Conservation (phyloP, 1,284 basidiomycete species). For the Microbotryum lychnidis-dioicae region DNA sequence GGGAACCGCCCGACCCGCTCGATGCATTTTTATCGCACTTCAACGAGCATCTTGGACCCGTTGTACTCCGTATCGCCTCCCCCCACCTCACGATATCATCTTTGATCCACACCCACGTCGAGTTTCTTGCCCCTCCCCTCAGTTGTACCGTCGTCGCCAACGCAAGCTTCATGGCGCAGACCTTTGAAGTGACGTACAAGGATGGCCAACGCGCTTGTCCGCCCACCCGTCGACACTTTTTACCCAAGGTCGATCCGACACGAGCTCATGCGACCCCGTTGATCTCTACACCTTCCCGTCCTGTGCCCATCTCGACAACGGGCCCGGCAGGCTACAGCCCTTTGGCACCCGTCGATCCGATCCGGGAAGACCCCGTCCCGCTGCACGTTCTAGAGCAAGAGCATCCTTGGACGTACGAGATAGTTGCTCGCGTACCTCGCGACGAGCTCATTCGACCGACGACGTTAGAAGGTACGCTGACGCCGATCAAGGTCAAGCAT, state of each 20-base stretch:
- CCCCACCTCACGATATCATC: conserved; percentile 27
- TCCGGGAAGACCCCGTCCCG: conserved; percentile 14
- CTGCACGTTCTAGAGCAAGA: conserved; percentile 11
- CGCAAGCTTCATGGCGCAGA: conserved; percentile 14
- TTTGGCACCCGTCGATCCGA: conserved; percentile 7
- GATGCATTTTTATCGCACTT: background rate
- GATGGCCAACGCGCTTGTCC: conserved; percentile 3
- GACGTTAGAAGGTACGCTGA: conserved; percentile 20
- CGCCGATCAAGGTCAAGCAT: conserved; percentile 22
- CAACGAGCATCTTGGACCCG: conserved; percentile 12
- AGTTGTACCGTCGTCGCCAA: conserved; percentile 18
- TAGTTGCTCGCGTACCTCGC: conserved; percentile 18
- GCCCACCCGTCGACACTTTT: conserved; percentile 5
- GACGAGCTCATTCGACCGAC: conserved; percentile 23
- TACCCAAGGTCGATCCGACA: conserved; percentile 21
- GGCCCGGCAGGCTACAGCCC: background rate
- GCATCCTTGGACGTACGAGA: conserved; percentile 14
- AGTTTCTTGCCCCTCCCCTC: conserved; percentile 17
- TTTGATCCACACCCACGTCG: conserved; percentile 13
- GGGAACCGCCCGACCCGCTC: background rate
- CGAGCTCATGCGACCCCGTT: background rate
- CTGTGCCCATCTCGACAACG: too few species aligned
- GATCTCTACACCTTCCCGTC: background rate
- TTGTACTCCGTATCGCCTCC: conserved; percentile 14
- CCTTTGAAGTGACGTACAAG: conserved; percentile 18